Evolutionary conservation across 1,284 basidiomycete genomes (phyloP).

Genomic region (Exobasidium rhododendri): DNA sequence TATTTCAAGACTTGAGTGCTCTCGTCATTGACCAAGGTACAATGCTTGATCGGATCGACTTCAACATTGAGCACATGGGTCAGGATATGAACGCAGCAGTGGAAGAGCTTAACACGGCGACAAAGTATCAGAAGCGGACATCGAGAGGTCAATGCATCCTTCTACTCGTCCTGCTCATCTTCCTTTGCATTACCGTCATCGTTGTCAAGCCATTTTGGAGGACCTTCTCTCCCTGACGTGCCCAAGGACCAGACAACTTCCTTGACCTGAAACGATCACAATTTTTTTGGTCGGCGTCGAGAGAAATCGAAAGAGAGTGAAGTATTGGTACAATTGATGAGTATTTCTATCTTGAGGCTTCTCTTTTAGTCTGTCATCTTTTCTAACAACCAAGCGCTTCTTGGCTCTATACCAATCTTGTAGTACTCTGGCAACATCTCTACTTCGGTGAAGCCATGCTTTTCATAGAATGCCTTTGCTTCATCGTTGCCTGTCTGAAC

Average conservation of each 20-base stretch:
- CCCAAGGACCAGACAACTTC: no score
- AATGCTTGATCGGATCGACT: slow-evolving; percentile 91
- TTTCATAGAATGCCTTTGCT: slow-evolving; percentile 54
- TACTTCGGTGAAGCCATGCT: slow-evolving; percentile 52
- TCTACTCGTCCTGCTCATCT: slow-evolving; percentile 80
- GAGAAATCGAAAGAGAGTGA: not conserved
- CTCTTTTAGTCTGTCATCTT: slow-evolving; percentile 11
- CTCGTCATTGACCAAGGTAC: slow-evolving; percentile 98
- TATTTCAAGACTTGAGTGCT: slow-evolving; percentile 89
- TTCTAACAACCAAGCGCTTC: slow-evolving; percentile 55
- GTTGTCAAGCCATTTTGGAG: slow-evolving; percentile 60
- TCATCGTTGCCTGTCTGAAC: slow-evolving; percentile 56
- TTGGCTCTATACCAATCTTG: slow-evolving; percentile 43
- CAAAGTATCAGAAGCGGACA: slow-evolving; percentile 86
- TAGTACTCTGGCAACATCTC: slow-evolving; percentile 49
- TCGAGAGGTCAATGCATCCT: slow-evolving; percentile 89
- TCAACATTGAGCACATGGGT: slow-evolving; percentile 90
- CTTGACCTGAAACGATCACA: no score
- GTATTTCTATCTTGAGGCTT: no score
- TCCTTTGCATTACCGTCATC: slow-evolving; percentile 74
- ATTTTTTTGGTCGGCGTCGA: not conserved
- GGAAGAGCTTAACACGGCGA: slow-evolving; percentile 76
- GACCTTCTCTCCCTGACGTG: slow-evolving; percentile 4
- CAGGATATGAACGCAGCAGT: slow-evolving; percentile 78
- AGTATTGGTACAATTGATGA: not conserved